These are phyloP conservation scores for Chlamydomonas incerta DNA, from an alignment of 139 green algal genomes.

Conservation along the genomic window DNA sequence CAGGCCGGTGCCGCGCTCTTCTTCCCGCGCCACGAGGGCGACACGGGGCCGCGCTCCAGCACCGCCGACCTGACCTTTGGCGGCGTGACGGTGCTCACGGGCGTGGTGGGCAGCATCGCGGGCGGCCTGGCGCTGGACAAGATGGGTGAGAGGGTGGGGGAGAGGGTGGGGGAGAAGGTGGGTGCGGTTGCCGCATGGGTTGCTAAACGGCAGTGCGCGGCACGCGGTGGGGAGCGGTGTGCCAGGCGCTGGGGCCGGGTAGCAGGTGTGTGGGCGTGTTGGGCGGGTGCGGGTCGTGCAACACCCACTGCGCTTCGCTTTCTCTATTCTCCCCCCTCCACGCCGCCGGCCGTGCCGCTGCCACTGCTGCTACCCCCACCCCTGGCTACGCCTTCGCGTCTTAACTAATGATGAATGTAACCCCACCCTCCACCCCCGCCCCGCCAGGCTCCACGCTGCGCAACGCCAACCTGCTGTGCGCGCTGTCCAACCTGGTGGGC, in stretches of 20 bases:
- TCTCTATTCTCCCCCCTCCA: background rate
- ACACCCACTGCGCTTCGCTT: no score
- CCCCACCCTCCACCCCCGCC: background rate
- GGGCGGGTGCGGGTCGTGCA: no score
- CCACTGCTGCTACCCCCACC: background rate
- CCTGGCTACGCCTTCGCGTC: no score
- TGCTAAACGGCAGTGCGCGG: no score
- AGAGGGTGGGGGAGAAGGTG: no score
- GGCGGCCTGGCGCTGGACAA: conserved; percentile 87
- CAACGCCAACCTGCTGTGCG: conserved; percentile 76
- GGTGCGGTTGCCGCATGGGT: no score
- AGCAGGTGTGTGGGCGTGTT: no score
- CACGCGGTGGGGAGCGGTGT: no score
- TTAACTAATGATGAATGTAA: no score
- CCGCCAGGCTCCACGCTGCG: conserved; percentile 65
- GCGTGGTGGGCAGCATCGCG: conserved; percentile 78
- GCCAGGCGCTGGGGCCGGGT: no score
- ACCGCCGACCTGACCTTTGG: conserved; percentile 90
- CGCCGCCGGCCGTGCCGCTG: no score
- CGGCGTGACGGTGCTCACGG: conserved; percentile 88
- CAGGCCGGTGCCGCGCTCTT: conserved; percentile 63
- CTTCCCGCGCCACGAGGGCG: conserved; percentile 21
- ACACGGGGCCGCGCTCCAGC: conserved; percentile 42
- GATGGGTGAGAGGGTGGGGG: conserved; percentile 51
- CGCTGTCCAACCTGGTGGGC: conserved; percentile 56